Evolutionary conservation across 2,329 filamentous ascomycete species (phyloP), one percentile per base, ranked within the genome.

Genomic region (Aspergillus tanneri): DNA sequence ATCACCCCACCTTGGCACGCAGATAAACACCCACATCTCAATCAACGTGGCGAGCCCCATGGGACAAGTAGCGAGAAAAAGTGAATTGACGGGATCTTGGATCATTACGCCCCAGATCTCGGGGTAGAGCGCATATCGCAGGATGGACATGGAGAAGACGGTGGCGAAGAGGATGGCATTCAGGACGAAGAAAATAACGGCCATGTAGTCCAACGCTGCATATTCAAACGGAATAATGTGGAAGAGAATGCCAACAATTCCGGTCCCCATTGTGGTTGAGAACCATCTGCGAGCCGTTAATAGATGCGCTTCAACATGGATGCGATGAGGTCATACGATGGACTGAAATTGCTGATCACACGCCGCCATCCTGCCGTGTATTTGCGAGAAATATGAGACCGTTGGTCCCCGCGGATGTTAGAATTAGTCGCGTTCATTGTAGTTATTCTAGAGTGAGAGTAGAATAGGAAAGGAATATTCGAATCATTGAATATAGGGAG

Each of bases 31-130:
- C 65, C 79, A 79, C 73, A 82, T 79, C 57, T 84, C 82, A 46
- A 86, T 77, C 34, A 86, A 78, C 3, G 83, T 86, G 0, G 81
- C 80, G 51, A 86, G 76, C 0, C 76, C 82, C 80, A 86, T 85
- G 2, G 83, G 83, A 30, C 84, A 77, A 0, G 81, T 84, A 1
- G 78, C 84, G 5, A 87, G 65, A 53, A 87, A 87, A 16, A 87
- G 70, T 1, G 80, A 82, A 55, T 87, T 82, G 2, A 74, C 77
- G 0, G 82, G 83, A 59, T 87, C 82, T 12, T 73, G 68, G 9
- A 87, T 76, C 83, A 87, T 85, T 24, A 78, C 79, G 2, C 57
- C 64, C 79, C 83, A 87, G 21, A 86, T 81, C 47, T 77, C 74
- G 0, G 83, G 84, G 58, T 83, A 87, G 3, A 85, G 57, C 0